Conservation (phyloP, 2,329 filamentous ascomycete species). For the Rhexocercosporidium sp. region DNA sequence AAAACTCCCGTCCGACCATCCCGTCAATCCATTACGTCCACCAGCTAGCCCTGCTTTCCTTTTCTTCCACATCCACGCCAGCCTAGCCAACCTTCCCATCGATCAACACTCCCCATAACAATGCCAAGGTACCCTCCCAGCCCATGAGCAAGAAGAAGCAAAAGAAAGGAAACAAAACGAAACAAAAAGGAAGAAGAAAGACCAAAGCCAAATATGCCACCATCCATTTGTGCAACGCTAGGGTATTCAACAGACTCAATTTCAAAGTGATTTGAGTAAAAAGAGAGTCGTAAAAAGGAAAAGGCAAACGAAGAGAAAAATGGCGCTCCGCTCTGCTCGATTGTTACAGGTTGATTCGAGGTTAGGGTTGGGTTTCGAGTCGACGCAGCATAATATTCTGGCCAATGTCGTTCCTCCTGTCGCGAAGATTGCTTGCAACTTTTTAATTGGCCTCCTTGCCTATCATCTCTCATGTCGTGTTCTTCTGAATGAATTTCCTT, state of each 20-base stretch:
- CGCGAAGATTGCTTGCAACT: constrained; percentile 10
- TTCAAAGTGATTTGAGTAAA: constrained; percentile 4
- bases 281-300: constrained; percentile 21
- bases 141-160: neutral
- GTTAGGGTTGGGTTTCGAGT: neutral
- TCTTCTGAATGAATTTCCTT: neutral
- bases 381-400: neutral
- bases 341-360: neutral
- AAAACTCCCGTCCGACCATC: constrained; percentile 9
- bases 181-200: constrained; percentile 1
- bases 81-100: neutral
- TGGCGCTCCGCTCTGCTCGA: neutral
- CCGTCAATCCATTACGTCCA: constrained; percentile 15
- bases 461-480: neutral
- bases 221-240: constrained; percentile 27
- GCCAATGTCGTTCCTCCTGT: neutral
- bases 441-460: neutral
- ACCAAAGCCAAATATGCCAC: constrained; percentile 18
- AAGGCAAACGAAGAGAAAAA: constrained; percentile 36
- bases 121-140: constrained; percentile 4
- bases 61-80: neutral
- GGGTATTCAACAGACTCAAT: constrained; percentile 29
- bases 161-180: constrained; percentile 9
- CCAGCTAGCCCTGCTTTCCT: neutral
- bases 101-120: neutral